These are phyloP conservation scores for Didymella arachidicola DNA, from an alignment of 2,329 filamentous ascomycete genomes.

Conservation along the genomic window DNA sequence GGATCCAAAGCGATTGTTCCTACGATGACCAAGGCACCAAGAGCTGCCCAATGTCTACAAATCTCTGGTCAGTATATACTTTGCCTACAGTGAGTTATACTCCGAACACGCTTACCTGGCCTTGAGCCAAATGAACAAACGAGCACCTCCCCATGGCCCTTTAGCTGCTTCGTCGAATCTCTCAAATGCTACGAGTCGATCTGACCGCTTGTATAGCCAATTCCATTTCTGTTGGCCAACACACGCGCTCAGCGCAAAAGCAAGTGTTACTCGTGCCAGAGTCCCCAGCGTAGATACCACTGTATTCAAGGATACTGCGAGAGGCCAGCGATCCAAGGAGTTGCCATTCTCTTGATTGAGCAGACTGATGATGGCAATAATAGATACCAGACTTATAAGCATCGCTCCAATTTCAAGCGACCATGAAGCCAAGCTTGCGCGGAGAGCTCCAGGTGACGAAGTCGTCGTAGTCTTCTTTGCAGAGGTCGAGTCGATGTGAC, in stretches of 20 bases:
- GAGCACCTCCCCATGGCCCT: constrained; percentile 21
- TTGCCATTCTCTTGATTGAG: constrained; percentile 13
- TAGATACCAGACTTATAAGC: background rate
- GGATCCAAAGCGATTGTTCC: constrained; percentile 21
- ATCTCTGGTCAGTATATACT: background rate
- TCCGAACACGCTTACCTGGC: constrained; percentile 3
- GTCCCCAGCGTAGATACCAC: constrained; percentile 21
- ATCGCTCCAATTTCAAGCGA: constrained; percentile 7
- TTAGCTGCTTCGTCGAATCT: constrained; percentile 28
- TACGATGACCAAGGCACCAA: constrained; percentile 16
- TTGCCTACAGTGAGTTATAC: too few species aligned
- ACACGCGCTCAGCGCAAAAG: constrained; percentile 24
- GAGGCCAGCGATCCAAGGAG: constrained; percentile 15
- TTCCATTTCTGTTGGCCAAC: constrained; percentile 27
- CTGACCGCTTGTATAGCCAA: constrained; percentile 18
- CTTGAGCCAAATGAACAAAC: constrained; percentile 20
- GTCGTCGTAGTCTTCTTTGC: background rate
- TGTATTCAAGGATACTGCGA: constrained; percentile 21
- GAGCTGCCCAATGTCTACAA: constrained; percentile 19
- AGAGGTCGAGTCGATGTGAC: background rate
- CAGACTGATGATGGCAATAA: constrained; percentile 14
- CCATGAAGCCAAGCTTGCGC: constrained; percentile 7
- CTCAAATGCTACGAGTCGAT: constrained; percentile 10
- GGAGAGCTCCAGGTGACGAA: too few species aligned
- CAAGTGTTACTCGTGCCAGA: constrained; percentile 18